phyloP scores from a whole-genome alignment of 306 rosid species.

The Sechiopsis laciniata region DNA sequence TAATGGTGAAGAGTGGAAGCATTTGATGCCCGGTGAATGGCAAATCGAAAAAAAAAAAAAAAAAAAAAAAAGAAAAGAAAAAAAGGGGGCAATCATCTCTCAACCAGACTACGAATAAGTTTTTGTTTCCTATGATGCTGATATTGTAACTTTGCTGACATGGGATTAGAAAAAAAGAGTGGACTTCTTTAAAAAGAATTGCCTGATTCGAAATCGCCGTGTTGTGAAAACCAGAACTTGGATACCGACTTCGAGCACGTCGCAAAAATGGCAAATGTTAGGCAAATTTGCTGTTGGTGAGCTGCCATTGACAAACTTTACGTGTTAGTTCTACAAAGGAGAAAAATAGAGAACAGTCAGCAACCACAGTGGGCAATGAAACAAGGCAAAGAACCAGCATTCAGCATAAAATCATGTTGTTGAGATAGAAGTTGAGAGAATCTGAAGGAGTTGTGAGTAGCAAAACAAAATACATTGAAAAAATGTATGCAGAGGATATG shows the following conservation, averaged over 20 bases:
- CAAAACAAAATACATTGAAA: background rate
- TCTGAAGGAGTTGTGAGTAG: background rate
- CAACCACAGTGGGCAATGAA: background rate
- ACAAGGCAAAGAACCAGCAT: background rate
- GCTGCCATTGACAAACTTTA: background rate
- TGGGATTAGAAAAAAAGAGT: background rate
- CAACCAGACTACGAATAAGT: constrained; percentile 16
- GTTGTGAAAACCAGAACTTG: constrained; percentile 9
- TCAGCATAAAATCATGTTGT: background rate
- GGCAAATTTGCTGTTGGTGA: background rate
- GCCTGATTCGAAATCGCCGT: constrained; percentile 10
- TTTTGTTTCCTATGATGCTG: background rate
- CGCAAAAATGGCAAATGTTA: background rate
- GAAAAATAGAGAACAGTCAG: background rate
- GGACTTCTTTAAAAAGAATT: background rate
- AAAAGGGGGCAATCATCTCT: constrained; percentile 14
- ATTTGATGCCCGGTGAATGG: constrained; percentile 8
- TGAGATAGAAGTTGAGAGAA: background rate
- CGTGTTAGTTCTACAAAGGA: background rate
- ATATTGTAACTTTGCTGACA: background rate
- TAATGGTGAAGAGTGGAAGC: constrained; percentile 15
- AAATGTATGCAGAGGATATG: no score
- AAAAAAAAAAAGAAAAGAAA: no score
- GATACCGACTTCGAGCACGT: background rate
- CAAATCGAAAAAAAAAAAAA: background rate